These are phyloP conservation scores for Candida methanosorbosa DNA, from an alignment of 805 yeast species.

Conservation along the genomic window DNA sequence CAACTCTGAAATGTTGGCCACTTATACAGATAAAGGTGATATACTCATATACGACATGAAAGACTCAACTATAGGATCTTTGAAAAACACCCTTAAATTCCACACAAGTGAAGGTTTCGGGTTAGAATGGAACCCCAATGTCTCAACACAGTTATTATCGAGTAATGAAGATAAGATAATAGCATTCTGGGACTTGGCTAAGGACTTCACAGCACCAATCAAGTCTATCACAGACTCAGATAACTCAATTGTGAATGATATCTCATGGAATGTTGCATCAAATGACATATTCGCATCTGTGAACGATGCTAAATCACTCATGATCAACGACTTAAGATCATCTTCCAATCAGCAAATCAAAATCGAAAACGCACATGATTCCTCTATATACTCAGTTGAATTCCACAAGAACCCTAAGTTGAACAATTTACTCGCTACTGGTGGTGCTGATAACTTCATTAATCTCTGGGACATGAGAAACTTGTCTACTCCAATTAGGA, in stretches of 20 bases:
- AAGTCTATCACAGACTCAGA: slow-evolving; percentile 43
- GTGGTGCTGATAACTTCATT: slow-evolving; percentile 68
- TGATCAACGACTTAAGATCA: slow-evolving; percentile 50
- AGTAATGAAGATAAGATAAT: slow-evolving; percentile 62
- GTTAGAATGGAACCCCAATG: slow-evolving; percentile 52
- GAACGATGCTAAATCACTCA: slow-evolving; percentile 56
- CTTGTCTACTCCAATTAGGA: slow-evolving; percentile 47
- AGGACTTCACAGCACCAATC: slow-evolving; percentile 26
- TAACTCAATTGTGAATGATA: slow-evolving; percentile 54
- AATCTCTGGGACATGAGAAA: slow-evolving; percentile 71
- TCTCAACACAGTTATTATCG: slow-evolving; percentile 38
- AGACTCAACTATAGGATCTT: slow-evolving; percentile 8
- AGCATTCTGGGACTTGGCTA: slow-evolving; percentile 58
- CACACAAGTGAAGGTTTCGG: slow-evolving; percentile 66
- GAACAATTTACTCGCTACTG: slow-evolving; percentile 57
- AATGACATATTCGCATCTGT: slow-evolving; percentile 55
- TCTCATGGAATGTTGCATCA: slow-evolving; percentile 44
- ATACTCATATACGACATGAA: slow-evolving; percentile 33
- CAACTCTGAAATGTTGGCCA: slow-evolving; percentile 37
- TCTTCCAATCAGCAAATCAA: slow-evolving; percentile 29
- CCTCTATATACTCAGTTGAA: slow-evolving; percentile 58
- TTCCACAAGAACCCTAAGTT: slow-evolving; percentile 47
- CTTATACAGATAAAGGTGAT: slow-evolving; percentile 46
- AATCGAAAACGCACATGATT: slow-evolving; percentile 41
- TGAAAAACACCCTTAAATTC: slow-evolving; percentile 29